Evolutionary conservation across 73 alveolate species (phyloP).

Genomic region (Paramecium tetraurelia): DNA sequence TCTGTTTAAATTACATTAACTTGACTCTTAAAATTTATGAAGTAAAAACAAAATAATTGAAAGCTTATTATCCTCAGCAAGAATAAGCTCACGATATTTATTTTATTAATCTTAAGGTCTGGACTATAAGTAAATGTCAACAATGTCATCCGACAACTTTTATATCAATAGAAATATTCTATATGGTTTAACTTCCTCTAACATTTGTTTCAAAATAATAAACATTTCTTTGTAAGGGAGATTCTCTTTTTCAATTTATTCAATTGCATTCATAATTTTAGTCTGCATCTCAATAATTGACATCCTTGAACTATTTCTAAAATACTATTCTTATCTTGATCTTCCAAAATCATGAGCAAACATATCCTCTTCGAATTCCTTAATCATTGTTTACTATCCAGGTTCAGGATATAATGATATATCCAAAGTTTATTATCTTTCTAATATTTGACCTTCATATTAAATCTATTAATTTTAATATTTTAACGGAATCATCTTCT

Average conservation of each 20-base stretch:
- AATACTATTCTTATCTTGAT: neutral
- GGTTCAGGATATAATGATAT: neutral
- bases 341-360: neutral
- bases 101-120: constrained; percentile 32
- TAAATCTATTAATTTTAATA: neutral
- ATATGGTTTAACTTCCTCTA: neutral
- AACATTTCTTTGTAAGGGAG: constrained; percentile 29
- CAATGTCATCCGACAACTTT: neutral
- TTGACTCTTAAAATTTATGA: neutral
- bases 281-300: neutral
- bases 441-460: neutral
- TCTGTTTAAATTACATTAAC: constrained; percentile 4
- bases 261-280: neutral
- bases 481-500: neutral
- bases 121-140: neutral
- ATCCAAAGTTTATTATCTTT: neutral
- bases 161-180: neutral
- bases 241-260: neutral
- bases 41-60: neutral
- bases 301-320: neutral
- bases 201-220: neutral
- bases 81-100: constrained; percentile 7
- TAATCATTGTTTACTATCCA: neutral
- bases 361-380: neutral
- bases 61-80: constrained; percentile 20